Evolutionary conservation across 495 filamentous ascomycete species (phyloP).

Genomic region (Trichoderma virens): DNA sequence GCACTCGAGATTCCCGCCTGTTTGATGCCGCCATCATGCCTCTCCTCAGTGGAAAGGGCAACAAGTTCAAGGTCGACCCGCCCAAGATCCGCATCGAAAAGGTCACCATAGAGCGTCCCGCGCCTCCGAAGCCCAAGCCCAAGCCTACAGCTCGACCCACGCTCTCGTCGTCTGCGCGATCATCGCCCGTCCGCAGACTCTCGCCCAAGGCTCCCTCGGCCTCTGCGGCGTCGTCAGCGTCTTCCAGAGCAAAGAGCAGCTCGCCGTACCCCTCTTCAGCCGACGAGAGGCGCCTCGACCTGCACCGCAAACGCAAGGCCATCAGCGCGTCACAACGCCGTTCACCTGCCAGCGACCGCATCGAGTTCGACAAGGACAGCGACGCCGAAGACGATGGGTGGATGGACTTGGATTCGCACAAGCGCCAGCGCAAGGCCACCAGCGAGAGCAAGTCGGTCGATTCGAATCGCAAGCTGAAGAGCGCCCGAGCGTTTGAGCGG

Average conservation of each 20-base stretch:
- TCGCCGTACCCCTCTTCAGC: slow-evolving; percentile 29
- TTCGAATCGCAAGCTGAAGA: slow-evolving; percentile 50
- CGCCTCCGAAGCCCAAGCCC: slow-evolving; percentile 14
- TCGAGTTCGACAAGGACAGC: slow-evolving; percentile 24
- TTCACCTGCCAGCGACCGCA: slow-evolving; percentile 20
- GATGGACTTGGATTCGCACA: slow-evolving; percentile 25
- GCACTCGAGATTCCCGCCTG: not conserved
- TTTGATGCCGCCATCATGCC: not conserved
- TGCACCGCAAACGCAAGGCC: slow-evolving; percentile 23
- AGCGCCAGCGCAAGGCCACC: slow-evolving; percentile 22
- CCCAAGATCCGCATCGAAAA: slow-evolving; percentile 29
- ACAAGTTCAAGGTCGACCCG: slow-evolving; percentile 24
- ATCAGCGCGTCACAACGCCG: slow-evolving; percentile 10
- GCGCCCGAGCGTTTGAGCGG: slow-evolving; percentile 48
- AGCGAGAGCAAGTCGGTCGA: slow-evolving; percentile 35
- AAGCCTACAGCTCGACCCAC: not conserved
- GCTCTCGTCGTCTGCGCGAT: slow-evolving; percentile 9
- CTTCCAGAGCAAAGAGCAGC: slow-evolving; percentile 24
- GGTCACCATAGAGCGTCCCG: slow-evolving; percentile 19
- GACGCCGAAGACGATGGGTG: slow-evolving; percentile 29
- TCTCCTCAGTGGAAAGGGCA: slow-evolving; percentile 23
- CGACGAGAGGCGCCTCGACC: slow-evolving; percentile 22
- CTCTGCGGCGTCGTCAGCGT: slow-evolving; percentile 8
- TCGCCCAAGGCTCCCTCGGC: slow-evolving; percentile 15
- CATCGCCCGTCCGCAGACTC: not conserved